These are phyloP conservation scores for Corylus americana DNA, from an alignment of 306 rosid species.

Conservation along the genomic window DNA sequence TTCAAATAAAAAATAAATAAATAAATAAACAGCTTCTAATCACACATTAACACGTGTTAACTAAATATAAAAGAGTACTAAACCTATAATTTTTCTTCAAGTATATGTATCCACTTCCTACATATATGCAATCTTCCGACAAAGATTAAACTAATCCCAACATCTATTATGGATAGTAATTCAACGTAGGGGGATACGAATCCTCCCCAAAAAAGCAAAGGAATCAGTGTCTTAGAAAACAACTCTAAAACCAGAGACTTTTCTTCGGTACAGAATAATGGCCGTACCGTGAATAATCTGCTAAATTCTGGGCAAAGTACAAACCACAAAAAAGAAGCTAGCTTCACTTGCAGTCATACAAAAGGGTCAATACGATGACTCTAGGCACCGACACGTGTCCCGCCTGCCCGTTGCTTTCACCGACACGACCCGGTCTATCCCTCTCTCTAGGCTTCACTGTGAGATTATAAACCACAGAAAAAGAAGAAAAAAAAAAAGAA, in stretches of 20 bases:
- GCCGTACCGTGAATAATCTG: not conserved
- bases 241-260: not conserved
- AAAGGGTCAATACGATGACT: not conserved
- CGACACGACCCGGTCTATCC: constrained; percentile 31
- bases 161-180: not conserved
- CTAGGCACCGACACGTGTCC: constrained; percentile 33
- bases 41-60: too few species aligned
- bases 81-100: too few species aligned
- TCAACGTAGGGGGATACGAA: not conserved
- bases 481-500: not conserved
- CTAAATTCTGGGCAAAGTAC: not conserved
- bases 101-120: too few species aligned
- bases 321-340: not conserved
- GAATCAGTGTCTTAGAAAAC: not conserved
- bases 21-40: too few species aligned
- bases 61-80: too few species aligned
- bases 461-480: constrained; percentile 35
- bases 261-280: not conserved
- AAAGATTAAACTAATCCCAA: too few species aligned
- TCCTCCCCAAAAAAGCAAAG: not conserved
- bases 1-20: too few species aligned
- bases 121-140: too few species aligned
- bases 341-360: constrained; percentile 1
- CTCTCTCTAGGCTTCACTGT: constrained; percentile 3
- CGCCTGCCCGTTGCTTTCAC: constrained; percentile 23